Conservation (phyloP, 345 rosid genomes). For the Moricandia arvensis region DNA sequence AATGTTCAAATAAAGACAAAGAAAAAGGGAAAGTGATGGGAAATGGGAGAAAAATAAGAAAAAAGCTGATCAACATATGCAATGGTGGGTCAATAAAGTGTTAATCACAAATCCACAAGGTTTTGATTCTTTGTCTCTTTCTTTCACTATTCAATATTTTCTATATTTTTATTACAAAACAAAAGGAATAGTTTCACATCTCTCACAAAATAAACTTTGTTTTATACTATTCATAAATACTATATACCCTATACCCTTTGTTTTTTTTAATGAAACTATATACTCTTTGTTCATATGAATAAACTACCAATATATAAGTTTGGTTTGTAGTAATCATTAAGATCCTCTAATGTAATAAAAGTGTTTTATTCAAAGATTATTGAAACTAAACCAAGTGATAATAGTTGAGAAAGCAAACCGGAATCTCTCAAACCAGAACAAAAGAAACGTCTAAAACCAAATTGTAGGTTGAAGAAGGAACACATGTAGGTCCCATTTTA, state of each 20-base stretch:
- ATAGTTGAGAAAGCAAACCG: not conserved
- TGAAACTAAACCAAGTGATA: not conserved
- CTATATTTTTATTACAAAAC: slow-evolving; percentile 16
- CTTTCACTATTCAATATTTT: slow-evolving; percentile 26
- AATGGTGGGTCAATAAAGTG: slow-evolving; percentile 42
- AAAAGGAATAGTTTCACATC: slow-evolving; percentile 28
- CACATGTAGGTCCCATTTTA: slow-evolving; percentile 43
- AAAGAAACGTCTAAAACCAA: not conserved
- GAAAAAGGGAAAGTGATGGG: slow-evolving; percentile 22
- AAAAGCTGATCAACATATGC: slow-evolving; percentile 29
- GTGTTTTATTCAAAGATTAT: not conserved
- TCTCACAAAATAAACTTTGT: not conserved
- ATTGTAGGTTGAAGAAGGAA: slow-evolving; percentile 42
- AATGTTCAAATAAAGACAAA: slow-evolving; percentile 35
- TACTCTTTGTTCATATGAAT: not conserved
- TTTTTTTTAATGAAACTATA: too few relatives aligned
- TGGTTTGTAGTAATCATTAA: not conserved
- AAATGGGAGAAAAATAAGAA: slow-evolving; percentile 29
- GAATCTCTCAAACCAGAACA: slow-evolving; percentile 18
- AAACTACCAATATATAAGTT: too few relatives aligned
- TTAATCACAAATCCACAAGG: slow-evolving; percentile 36
- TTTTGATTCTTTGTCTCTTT: slow-evolving; percentile 36
- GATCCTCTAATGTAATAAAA: not conserved
- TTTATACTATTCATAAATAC: not conserved
- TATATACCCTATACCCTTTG: not conserved